phyloP scores from a whole-genome alignment of 192 early-diverging fungal species.

The Backusella circina region DNA sequence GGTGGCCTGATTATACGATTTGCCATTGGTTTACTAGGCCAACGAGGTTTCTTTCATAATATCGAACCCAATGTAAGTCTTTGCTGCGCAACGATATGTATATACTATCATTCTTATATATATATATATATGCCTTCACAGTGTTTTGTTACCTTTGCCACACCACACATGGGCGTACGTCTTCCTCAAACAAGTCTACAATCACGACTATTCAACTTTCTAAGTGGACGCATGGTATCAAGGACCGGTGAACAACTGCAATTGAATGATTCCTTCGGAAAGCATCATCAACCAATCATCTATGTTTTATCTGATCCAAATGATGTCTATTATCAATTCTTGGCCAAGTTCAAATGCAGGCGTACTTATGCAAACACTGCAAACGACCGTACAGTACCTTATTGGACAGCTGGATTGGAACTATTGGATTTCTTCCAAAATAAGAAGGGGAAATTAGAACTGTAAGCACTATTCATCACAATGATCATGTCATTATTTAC shows the following conservation, averaged over 20 bases:
- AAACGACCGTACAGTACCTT: slow-evolving; percentile 55
- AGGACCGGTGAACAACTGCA: slow-evolving; percentile 52
- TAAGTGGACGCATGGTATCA: slow-evolving; percentile 39
- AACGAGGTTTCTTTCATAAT: slow-evolving; percentile 47
- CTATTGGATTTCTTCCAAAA: slow-evolving; percentile 42
- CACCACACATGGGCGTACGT: slow-evolving; percentile 53
- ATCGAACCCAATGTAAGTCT: slow-evolving; percentile 42
- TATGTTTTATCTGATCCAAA: slow-evolving; percentile 40
- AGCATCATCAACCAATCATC: slow-evolving; percentile 29
- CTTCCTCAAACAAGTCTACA: slow-evolving; percentile 16
- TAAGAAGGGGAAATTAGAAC: slow-evolving; percentile 26
- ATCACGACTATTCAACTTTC: slow-evolving; percentile 38
- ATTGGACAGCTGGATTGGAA: slow-evolving; percentile 58
- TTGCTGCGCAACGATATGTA: no score
- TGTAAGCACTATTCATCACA: slow-evolving; percentile 33
- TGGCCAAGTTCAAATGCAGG: slow-evolving; percentile 40
- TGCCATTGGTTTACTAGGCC: slow-evolving; percentile 42
- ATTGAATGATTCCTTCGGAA: slow-evolving; percentile 32
- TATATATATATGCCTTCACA: no score
- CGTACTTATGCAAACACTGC: slow-evolving; percentile 45
- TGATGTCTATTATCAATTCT: slow-evolving; percentile 23
- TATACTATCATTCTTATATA: no score
- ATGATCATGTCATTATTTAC: background rate
- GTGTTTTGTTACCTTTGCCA: slow-evolving; percentile 55
- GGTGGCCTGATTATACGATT: slow-evolving; percentile 57